A percentile compares a stretch with the other conserved stretches of the same genome.
Conservation (phyloP, 2,329 filamentous ascomycete genomes). For the Elsinoe arachidis region DNA sequence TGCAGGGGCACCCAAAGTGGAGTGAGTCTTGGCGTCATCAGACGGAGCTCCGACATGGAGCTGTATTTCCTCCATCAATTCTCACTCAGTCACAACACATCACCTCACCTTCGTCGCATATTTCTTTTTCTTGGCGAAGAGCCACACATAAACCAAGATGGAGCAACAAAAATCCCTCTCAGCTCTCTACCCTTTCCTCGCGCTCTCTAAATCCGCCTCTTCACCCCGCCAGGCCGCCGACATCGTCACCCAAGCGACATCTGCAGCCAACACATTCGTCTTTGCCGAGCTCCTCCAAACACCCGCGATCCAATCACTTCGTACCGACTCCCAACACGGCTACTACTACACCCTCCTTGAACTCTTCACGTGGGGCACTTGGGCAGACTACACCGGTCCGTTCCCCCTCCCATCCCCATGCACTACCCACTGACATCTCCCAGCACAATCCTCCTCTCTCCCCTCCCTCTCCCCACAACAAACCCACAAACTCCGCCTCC, state of each 20-base stretch:
- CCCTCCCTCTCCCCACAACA: slow-evolving; percentile 67
- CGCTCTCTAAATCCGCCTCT: slow-evolving; percentile 75
- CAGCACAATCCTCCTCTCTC: slow-evolving; percentile 45
- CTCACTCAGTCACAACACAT: neutral
- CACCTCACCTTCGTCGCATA: neutral
- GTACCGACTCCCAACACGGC: slow-evolving; percentile 53
- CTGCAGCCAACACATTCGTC: slow-evolving; percentile 80
- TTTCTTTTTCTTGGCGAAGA: neutral
- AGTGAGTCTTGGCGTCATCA: neutral
- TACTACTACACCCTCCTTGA: slow-evolving; percentile 63
- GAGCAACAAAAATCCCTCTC: slow-evolving; percentile 59
- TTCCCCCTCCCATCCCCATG: slow-evolving; percentile 25
- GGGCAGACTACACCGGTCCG: slow-evolving; percentile 60
- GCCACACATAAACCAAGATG: slow-evolving; percentile 40
- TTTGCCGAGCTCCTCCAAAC: slow-evolving; percentile 87
- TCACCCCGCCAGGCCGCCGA: slow-evolving; percentile 78
- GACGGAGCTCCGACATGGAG: neutral
- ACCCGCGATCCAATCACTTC: slow-evolving; percentile 67
- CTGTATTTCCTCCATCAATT: neutral
- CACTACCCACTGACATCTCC: slow-evolving; percentile 13
- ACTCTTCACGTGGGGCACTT: slow-evolving; percentile 90
- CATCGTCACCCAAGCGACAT: slow-evolving; percentile 78
- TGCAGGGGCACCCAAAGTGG: too few species aligned
- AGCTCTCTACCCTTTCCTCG: slow-evolving; percentile 72
- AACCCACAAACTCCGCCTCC: slow-evolving; percentile 75